A percentile compares a stretch with the other conserved stretches of the same genome.
These are phyloP conservation scores for Colletotrichum sansevieriae DNA, from an alignment of 2,329 filamentous ascomycete genomes.

Conservation along the genomic window DNA sequence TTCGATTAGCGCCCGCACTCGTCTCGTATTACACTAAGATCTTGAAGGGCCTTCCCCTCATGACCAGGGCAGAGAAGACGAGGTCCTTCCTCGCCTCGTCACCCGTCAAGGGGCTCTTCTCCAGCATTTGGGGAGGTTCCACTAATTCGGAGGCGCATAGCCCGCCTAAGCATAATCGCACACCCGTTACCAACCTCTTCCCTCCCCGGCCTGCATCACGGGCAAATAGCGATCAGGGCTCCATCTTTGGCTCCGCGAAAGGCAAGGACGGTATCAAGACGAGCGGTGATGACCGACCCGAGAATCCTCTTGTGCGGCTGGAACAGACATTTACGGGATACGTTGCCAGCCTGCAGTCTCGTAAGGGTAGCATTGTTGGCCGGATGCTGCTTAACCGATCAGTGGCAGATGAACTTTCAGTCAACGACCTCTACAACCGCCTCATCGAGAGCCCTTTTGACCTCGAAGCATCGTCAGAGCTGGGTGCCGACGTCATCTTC, in stretches of 20 bases:
- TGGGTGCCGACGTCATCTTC: slow-evolving; percentile 86
- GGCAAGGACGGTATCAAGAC: slow-evolving; percentile 60
- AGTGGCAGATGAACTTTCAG: slow-evolving; percentile 79
- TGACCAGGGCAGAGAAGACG: slow-evolving; percentile 73
- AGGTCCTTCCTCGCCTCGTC: slow-evolving; percentile 82
- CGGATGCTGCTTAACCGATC: slow-evolving; percentile 78
- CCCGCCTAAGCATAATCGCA: slow-evolving; percentile 56
- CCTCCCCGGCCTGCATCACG: slow-evolving; percentile 52
- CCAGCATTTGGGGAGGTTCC: slow-evolving; percentile 79
- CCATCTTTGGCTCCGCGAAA: slow-evolving; percentile 67
- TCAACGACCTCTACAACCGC: slow-evolving; percentile 92
- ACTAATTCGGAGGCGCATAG: slow-evolving; percentile 57
- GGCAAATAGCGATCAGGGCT: slow-evolving; percentile 61
- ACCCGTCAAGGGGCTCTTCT: slow-evolving; percentile 85
- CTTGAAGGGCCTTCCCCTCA: slow-evolving; percentile 76
- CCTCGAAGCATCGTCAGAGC: slow-evolving; percentile 79
- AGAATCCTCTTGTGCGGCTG: slow-evolving; percentile 78
- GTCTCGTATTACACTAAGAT: slow-evolving; percentile 84
- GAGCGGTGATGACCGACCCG: slow-evolving; percentile 65
- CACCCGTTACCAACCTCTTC: slow-evolving; percentile 55
- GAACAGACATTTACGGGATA: slow-evolving; percentile 91
- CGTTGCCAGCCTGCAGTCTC: slow-evolving; percentile 82
- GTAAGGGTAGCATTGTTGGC: slow-evolving; percentile 89
- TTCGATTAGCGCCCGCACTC: slow-evolving; percentile 73
- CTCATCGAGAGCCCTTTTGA: slow-evolving; percentile 87